phyloP scores from a whole-genome alignment of 2,329 filamentous ascomycete genomes.

The Didymella arachidicola region DNA sequence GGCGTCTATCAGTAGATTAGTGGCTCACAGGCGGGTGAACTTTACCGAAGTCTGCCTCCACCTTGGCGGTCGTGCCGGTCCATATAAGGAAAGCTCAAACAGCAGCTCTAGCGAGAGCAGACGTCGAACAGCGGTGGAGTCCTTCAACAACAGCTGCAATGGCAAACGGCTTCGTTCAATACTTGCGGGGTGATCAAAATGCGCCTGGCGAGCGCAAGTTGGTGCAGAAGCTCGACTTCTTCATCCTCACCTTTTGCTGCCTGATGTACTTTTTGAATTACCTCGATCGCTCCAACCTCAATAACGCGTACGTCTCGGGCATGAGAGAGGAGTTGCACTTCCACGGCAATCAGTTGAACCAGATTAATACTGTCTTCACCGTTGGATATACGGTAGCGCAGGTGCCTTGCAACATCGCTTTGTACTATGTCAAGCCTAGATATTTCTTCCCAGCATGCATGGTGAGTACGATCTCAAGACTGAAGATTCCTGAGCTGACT shows the following conservation, averaged over 20 bases:
- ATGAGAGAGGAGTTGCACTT: constrained; percentile 54
- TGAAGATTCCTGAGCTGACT: constrained; percentile 9
- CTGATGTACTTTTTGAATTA: constrained; percentile 51
- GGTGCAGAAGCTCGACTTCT: constrained; percentile 68
- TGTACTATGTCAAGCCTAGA: constrained; percentile 70
- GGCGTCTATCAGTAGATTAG: constrained; percentile 13
- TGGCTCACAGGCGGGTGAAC: constrained; percentile 17
- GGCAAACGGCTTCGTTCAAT: constrained; percentile 41
- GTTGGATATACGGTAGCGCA: constrained; percentile 63
- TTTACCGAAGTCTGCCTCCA: constrained; percentile 18
- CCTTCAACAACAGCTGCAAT: constrained; percentile 24
- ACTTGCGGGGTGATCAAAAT: constrained; percentile 47
- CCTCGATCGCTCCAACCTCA: constrained; percentile 52
- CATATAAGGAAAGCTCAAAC: constrained; percentile 17
- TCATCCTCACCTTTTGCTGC: constrained; percentile 70
- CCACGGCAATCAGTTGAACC: constrained; percentile 52
- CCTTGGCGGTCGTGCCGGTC: constrained; percentile 6
- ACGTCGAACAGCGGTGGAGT: not conserved
- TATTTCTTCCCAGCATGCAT: constrained; percentile 71
- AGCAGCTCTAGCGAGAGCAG: not conserved
- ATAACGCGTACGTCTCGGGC: constrained; percentile 54
- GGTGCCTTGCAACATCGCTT: constrained; percentile 53
- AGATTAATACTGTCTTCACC: constrained; percentile 56
- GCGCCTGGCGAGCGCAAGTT: constrained; percentile 55
- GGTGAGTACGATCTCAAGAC: constrained; percentile 45